Evolutionary conservation across 257 asterid genomes (phyloP).

Genomic region (Nicotiana otophora): DNA sequence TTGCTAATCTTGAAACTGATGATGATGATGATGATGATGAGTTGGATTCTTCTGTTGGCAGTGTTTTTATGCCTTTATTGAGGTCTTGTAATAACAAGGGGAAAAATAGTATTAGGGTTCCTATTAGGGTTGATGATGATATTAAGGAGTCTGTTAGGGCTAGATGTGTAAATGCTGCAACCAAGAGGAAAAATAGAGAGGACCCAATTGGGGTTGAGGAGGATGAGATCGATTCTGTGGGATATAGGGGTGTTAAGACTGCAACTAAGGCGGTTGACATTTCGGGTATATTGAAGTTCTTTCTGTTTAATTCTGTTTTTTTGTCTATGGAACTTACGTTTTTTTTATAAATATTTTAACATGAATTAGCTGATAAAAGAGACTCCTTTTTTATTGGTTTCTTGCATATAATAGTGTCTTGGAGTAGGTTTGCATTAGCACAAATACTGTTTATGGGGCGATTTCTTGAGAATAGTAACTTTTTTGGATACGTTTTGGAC

Average conservation of each 20-base stretch:
- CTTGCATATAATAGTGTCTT: neutral
- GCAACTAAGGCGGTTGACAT: conserved; percentile 29
- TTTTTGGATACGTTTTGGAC: no score
- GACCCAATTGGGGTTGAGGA: conserved; percentile 17
- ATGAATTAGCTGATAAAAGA: neutral
- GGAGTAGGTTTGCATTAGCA: neutral
- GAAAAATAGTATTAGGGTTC: conserved; percentile 11
- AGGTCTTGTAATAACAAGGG: conserved; percentile 26
- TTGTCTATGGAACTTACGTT: neutral
- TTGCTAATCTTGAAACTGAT: conserved; percentile 49
- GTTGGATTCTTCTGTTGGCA: conserved; percentile 49
- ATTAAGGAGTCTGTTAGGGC: conserved; percentile 6
- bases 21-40: conserved; percentile 23
- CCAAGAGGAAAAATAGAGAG: conserved; percentile 57
- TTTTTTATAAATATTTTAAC: neutral
- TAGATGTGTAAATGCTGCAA: conserved; percentile 26
- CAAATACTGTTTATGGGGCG: neutral
- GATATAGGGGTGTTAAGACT: conserved; percentile 26
- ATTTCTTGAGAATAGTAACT: neutral
- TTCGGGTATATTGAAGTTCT: conserved; percentile 31
- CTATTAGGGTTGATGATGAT: conserved; percentile 1
- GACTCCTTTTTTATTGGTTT: neutral
- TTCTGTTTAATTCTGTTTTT: neutral
- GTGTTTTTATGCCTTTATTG: conserved; percentile 72
- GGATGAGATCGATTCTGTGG: conserved; percentile 21